A percentile compares a stretch with the other conserved stretches of the same genome.
Conservation (phyloP, 345 rosid genomes). For the Lepidium aucheri region DNA sequence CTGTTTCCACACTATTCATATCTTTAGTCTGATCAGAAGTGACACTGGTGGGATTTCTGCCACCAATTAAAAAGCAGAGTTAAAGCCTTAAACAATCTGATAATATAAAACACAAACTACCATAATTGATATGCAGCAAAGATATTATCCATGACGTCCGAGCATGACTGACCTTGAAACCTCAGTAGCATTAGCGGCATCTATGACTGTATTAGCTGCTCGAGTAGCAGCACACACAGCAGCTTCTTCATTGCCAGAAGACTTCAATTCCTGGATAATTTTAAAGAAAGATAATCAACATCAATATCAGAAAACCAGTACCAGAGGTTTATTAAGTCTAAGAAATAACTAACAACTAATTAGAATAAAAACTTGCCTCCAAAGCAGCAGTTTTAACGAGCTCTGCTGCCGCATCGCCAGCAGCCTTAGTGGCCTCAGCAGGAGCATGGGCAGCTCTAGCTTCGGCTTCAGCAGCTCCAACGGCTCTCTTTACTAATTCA, state of each 20-base stretch:
- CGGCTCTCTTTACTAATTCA: slow-evolving; percentile 73
- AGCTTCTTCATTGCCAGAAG: slow-evolving; percentile 72
- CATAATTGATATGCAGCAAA: neutral
- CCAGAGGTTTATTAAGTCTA: neutral
- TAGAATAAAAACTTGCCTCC: slow-evolving; percentile 42
- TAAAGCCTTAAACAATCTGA: neutral
- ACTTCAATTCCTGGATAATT: slow-evolving; percentile 49
- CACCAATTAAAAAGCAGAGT: slow-evolving; percentile 23
- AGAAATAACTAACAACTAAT: slow-evolving; percentile 3
- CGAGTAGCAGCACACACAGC: slow-evolving; percentile 81
- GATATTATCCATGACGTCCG: neutral
- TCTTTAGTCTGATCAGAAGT: slow-evolving; percentile 30
- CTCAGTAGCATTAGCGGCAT: slow-evolving; percentile 76
- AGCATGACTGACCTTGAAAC: slow-evolving; percentile 59
- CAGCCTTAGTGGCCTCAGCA: slow-evolving; percentile 82
- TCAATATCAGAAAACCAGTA: neutral
- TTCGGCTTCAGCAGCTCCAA: slow-evolving; percentile 92
- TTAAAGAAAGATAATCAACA: neutral
- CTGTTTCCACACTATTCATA: slow-evolving; percentile 31
- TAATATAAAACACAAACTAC: slow-evolving; percentile 11
- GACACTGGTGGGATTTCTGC: slow-evolving; percentile 40
- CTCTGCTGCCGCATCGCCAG: slow-evolving; percentile 92
- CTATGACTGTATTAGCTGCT: slow-evolving; percentile 90
- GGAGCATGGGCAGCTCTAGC: slow-evolving; percentile 87
- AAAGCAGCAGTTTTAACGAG: slow-evolving; percentile 86